A percentile compares a stretch with the other conserved stretches of the same genome.
Conservation (phyloP, 1,284 basidiomycete species). For the Tilletia indica region DNA sequence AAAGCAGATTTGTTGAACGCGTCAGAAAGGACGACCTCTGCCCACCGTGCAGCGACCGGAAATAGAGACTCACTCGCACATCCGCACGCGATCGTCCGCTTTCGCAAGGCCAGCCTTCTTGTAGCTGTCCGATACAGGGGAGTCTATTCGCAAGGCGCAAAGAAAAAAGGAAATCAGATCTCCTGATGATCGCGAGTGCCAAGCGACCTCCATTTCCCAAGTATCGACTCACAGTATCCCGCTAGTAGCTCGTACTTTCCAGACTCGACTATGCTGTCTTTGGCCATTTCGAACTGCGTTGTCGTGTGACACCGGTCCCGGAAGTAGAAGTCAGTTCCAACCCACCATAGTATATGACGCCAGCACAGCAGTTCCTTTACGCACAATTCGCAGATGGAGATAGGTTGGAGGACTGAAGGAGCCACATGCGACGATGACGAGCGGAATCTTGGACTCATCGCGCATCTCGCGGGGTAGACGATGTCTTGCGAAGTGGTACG, state of each 20-base stretch:
- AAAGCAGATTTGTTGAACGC: background rate
- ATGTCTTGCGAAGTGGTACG: conserved; percentile 52
- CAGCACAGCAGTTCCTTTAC: background rate
- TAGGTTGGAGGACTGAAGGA: conserved; percentile 64
- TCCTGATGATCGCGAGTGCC: no score
- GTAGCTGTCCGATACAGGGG: conserved; percentile 67
- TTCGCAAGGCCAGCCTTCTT: conserved; percentile 54
- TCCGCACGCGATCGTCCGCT: conserved; percentile 54
- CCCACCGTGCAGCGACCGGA: no score
- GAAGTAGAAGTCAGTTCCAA: no score
- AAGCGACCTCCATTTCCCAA: no score
- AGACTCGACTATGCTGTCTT: conserved; percentile 87
- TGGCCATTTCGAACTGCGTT: conserved; percentile 82
- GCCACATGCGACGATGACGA: conserved; percentile 61
- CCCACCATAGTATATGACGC: no score
- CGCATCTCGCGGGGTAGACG: conserved; percentile 50
- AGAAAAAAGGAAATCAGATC: no score
- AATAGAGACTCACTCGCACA: conserved; percentile 46
- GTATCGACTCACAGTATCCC: conserved; percentile 65
- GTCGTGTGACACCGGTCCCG: background rate
- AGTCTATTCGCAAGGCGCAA: conserved; percentile 58
- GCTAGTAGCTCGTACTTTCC: conserved; percentile 90
- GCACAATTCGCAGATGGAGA: conserved; percentile 58
- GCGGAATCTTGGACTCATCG: conserved; percentile 51
- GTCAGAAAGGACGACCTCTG: background rate